Evolutionary conservation across 768 basidiomycete species (phyloP), one percentile per base, ranked within the genome.

Genomic region (Porphyrellus cyaneotinctus): DNA sequence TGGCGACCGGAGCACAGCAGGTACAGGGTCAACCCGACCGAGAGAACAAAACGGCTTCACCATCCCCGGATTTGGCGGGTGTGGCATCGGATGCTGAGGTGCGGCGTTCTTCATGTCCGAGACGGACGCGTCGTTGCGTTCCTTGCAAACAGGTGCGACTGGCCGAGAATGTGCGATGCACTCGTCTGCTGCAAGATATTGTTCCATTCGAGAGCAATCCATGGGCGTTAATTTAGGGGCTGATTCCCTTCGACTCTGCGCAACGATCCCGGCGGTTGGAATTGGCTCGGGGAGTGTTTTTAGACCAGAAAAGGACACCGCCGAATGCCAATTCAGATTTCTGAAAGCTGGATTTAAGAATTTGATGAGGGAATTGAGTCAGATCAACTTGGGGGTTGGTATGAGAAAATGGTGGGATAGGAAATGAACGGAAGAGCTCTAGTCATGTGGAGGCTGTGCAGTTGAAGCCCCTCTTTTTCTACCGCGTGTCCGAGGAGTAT

Each of bases 341-440:
- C 64, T 91, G 88, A 61, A 89, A 91, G 61, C 74, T 80, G 26
- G 84, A 87, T 41, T 80, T 79, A 17, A 91, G 74, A 28, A 28
- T 67, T 78, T 84, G 47, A 89, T 87, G 87, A 82, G 33, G 80
- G 80, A 17, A 77, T 72, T 33, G 83, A 75, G 4, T 70, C 73
- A 18, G 78, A 76, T 86, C 81, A 56, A 84, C 72, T 55, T 66
- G 47, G 15, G 64, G 50, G 18, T 30, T 49, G 43, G 28, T 26
- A 22, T 58, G 52, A 28, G 57, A 43, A 28, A 9, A 38, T 11
- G 11, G 30, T 14, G 35, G 23, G n/a, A 6, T 24, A 39, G 14
- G 13, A 26, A 37, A 45, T 38, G 54, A 43, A 32, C 22, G 44
- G 52, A 50, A 52, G 51, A 31, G n/a, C 32, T 18, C 23, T 20